Evolutionary conservation across 23 red algal genomes (phyloP).

Genomic region (Gracilaria caudata): DNA sequence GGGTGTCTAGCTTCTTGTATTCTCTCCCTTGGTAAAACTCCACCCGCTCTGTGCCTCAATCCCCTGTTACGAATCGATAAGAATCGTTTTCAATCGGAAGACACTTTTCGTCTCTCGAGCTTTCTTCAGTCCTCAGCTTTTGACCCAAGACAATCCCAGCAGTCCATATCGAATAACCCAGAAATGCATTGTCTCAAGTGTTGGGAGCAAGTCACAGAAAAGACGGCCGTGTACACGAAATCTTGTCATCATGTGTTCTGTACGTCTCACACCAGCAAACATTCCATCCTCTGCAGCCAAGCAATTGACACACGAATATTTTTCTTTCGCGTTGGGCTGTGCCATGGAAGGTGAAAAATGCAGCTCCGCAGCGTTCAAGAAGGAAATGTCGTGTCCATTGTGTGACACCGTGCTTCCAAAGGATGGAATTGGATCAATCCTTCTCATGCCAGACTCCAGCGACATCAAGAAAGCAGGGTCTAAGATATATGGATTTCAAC

Average conservation of each 20-base stretch:
- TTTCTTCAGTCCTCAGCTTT: not conserved
- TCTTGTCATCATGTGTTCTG: conserved; percentile 71
- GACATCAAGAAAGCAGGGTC: conserved; percentile 37
- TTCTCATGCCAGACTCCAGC: conserved; percentile 12
- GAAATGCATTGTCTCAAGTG: conserved; percentile 68
- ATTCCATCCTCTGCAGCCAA: not conserved
- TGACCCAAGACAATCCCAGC: not conserved
- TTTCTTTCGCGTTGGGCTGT: too few relatives aligned
- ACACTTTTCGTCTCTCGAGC: not conserved
- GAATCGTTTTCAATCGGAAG: too few relatives aligned
- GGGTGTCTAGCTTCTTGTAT: too few relatives aligned
- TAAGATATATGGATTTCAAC: conserved; percentile 55
- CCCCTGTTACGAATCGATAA: too few relatives aligned
- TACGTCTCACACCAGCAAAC: not conserved
- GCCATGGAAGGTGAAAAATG: conserved; percentile 61
- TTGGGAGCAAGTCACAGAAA: conserved; percentile 38
- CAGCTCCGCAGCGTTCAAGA: conserved; percentile 41
- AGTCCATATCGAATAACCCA: not conserved
- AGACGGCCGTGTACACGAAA: conserved; percentile 54
- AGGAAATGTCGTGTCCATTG: conserved; percentile 62
- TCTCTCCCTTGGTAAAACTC: too few relatives aligned
- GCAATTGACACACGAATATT: too few relatives aligned
- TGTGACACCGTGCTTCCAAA: conserved; percentile 77
- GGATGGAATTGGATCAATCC: conserved; percentile 61
- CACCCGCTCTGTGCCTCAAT: too few relatives aligned